Percentiles rank a stretch among this genome's conserved stretches.
Evolutionary conservation across 805 yeast species (phyloP).

Genomic region (Metschnikowia vanudenii): DNA sequence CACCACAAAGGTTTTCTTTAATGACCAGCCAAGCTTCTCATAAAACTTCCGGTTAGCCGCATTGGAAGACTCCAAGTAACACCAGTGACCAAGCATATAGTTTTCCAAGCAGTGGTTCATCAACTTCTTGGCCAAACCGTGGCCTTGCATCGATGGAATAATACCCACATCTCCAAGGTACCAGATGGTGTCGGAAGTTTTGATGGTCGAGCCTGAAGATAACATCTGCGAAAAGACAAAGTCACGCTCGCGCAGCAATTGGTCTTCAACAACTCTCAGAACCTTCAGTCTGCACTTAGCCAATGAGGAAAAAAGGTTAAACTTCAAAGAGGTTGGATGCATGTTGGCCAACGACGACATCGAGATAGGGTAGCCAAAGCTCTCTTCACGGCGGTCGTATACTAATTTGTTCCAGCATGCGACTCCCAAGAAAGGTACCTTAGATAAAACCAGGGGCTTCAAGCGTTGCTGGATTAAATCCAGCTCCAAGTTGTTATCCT

Average conservation of each 20-base stretch:
- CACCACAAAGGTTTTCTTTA: slow-evolving; percentile 32
- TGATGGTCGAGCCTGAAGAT: slow-evolving; percentile 29
- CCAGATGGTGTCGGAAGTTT: slow-evolving; percentile 45
- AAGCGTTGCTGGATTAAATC: slow-evolving; percentile 26
- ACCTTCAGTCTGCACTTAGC: slow-evolving; percentile 51
- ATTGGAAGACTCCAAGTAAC: slow-evolving; percentile 58
- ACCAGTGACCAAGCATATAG: slow-evolving; percentile 37
- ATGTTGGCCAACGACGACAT: slow-evolving; percentile 25
- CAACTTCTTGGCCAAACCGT: slow-evolving; percentile 53
- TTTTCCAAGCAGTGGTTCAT: slow-evolving; percentile 50
- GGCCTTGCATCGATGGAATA: slow-evolving; percentile 56
- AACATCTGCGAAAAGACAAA: slow-evolving; percentile 33
- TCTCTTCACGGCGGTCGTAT: slow-evolving; percentile 23
- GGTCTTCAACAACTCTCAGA: slow-evolving; percentile 49
- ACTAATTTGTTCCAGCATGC: slow-evolving; percentile 45
- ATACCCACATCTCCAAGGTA: slow-evolving; percentile 60
- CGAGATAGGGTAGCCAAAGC: slow-evolving; percentile 22
- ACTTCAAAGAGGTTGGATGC: slow-evolving; percentile 35
- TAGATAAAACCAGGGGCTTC: slow-evolving; percentile 25
- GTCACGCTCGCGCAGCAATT: slow-evolving; percentile 43
- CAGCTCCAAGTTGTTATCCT: slow-evolving; percentile 44
- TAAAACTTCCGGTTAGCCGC: slow-evolving; percentile 53
- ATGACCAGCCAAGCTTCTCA: slow-evolving; percentile 50
- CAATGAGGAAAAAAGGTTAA: slow-evolving; percentile 34
- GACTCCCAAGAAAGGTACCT: slow-evolving; percentile 50